Conservation (phyloP, 768 basidiomycete genomes). For the Crucibulum laeve region DNA sequence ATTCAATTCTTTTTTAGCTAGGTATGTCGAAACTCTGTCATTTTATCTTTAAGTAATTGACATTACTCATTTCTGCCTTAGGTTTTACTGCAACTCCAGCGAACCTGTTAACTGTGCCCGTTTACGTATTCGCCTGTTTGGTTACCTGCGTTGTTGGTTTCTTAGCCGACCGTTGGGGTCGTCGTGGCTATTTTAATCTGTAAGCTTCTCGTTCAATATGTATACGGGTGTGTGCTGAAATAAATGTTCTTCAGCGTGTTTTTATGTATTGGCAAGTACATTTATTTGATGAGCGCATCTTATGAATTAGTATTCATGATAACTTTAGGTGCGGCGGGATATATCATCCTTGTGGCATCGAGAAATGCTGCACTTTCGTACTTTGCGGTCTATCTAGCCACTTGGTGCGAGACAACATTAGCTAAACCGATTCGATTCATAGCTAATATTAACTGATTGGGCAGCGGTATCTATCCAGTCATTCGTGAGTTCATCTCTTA, state of each 20-base stretch:
- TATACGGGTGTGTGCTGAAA: background rate
- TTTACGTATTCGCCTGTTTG: conserved; percentile 66
- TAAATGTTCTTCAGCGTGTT: conserved; percentile 21
- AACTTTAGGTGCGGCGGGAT: conserved; percentile 49
- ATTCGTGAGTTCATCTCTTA: conserved; percentile 55
- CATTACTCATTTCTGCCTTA: conserved; percentile 11
- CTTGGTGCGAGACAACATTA: conserved; percentile 40
- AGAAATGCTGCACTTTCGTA: conserved; percentile 63
- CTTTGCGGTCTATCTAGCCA: conserved; percentile 67
- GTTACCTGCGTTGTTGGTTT: conserved; percentile 63
- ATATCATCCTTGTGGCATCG: conserved; percentile 66
- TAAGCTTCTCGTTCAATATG: conserved; percentile 23
- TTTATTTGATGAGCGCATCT: conserved; percentile 15
- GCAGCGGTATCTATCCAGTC: conserved; percentile 69
- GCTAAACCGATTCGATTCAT: background rate
- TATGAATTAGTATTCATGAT: conserved; percentile 9
- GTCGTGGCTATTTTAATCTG: conserved; percentile 63
- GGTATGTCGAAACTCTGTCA: conserved; percentile 21
- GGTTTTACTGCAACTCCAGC: conserved; percentile 69
- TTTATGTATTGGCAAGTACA: conserved; percentile 29
- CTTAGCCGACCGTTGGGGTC: conserved; percentile 55
- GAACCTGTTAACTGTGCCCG: conserved; percentile 74
- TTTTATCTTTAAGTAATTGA: background rate
- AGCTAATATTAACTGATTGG: background rate
- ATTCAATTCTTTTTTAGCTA: conserved; percentile 23